Percentiles rank a stretch among this genome's conserved stretches.
phyloP scores from a whole-genome alignment of 2,329 filamentous ascomycete species.

The Xylaria sp. region DNA sequence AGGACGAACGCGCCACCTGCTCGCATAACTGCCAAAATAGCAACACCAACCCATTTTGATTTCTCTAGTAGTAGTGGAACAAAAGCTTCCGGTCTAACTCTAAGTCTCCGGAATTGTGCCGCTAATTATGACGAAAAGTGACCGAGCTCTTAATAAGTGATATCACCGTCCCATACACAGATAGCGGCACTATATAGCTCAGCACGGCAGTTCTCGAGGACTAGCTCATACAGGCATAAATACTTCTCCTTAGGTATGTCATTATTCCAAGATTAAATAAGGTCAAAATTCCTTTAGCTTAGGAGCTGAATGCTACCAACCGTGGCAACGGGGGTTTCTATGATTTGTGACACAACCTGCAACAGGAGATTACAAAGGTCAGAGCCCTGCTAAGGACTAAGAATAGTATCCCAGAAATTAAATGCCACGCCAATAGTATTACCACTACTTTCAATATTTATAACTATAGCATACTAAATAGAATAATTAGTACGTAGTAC shows the following conservation, averaged over 20 bases:
- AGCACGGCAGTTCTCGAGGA: not conserved
- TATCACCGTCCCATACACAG: conserved; percentile 3
- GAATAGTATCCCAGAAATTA: not conserved
- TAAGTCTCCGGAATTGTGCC: not conserved
- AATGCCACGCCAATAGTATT: not conserved
- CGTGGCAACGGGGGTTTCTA: not conserved
- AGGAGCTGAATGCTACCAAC: not conserved
- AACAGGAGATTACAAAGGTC: not conserved
- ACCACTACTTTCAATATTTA: not conserved
- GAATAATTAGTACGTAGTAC: not conserved
- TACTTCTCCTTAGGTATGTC: not conserved
- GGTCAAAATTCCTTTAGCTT: not conserved
- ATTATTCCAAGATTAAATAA: not conserved
- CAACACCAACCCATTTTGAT: not conserved
- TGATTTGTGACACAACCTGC: not conserved
- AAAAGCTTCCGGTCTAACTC: not conserved
- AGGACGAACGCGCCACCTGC: conserved; percentile 1
- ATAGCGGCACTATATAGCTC: not conserved
- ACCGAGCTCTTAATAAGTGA: conserved; percentile 4
- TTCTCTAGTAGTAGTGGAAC: conserved; percentile 5
- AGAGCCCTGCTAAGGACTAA: not conserved
- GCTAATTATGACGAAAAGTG: conserved; percentile 1
- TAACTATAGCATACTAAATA: not conserved
- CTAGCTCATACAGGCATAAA: not conserved
- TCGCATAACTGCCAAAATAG: conserved; percentile 3